These are phyloP conservation scores for Zygoascus biomembranicola DNA, from an alignment of 805 yeast species.

Conservation along the genomic window DNA sequence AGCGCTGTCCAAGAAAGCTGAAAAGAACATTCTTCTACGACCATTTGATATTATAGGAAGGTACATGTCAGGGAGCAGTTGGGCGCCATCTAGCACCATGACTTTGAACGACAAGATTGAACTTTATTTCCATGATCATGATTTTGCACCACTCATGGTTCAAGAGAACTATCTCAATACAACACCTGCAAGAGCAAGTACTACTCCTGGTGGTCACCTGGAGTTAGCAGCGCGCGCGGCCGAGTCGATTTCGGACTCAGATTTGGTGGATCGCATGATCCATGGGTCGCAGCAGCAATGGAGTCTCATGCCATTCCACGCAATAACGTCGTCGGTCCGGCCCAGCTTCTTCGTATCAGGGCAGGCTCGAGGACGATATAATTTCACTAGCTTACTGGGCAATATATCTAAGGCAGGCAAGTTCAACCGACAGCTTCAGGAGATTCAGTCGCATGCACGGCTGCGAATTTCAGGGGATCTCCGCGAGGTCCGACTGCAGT, in stretches of 20 bases:
- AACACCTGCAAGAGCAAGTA: constrained; percentile 31
- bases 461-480: constrained; percentile 71
- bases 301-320: constrained; percentile 90
- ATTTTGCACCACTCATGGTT: constrained; percentile 89
- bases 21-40: constrained; percentile 80
- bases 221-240: constrained; percentile 70
- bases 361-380: constrained; percentile 54
- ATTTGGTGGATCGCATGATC: constrained; percentile 69
- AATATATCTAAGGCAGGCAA: constrained; percentile 81
- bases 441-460: constrained; percentile 79
- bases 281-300: constrained; percentile 91
- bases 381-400: constrained; percentile 83
- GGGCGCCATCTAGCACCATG: constrained; percentile 43
- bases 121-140: constrained; percentile 88
- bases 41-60: constrained; percentile 84
- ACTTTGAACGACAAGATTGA: constrained; percentile 76
- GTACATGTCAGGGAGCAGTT: constrained; percentile 53
- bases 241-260: constrained; percentile 77
- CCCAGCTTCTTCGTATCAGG: constrained; percentile 78
- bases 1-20: constrained; percentile 63
- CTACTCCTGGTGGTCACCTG: constrained; percentile 39
- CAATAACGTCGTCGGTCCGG: constrained; percentile 70
- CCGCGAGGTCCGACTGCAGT: constrained; percentile 64
- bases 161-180: constrained; percentile 84
- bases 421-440: constrained; percentile 71